Evolutionary conservation across 495 filamentous ascomycete species (phyloP).

Genomic region (Talaromyces ruber): DNA sequence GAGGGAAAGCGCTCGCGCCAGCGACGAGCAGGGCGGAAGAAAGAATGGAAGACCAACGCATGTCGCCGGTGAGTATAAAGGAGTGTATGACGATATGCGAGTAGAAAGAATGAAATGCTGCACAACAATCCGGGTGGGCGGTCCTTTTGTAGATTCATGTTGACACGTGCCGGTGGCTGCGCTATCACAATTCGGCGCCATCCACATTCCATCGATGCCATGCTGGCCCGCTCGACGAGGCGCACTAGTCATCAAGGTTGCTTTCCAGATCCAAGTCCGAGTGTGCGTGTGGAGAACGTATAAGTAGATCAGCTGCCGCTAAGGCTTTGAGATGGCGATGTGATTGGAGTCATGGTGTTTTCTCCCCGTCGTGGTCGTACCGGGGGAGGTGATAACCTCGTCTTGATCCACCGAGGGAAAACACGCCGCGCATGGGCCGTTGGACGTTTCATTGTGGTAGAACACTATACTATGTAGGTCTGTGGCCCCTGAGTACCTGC

Average conservation of each 20-base stretch:
- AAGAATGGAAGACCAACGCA: constrained; percentile 5
- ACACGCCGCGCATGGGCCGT: neutral
- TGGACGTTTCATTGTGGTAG: neutral
- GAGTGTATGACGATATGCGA: neutral
- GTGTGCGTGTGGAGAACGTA: neutral
- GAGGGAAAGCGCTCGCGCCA: constrained; percentile 3
- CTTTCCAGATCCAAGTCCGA: neutral
- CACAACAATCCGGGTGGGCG: neutral
- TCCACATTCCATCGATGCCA: neutral
- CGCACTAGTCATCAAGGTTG: neutral
- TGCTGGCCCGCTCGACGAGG: neutral
- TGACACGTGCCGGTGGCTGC: neutral
- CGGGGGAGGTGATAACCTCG: neutral
- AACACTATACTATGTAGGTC: neutral
- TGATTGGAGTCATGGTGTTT: neutral
- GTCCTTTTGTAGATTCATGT: neutral
- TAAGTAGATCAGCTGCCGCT: neutral
- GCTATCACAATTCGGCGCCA: neutral
- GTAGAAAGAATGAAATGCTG: neutral
- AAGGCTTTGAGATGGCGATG: neutral
- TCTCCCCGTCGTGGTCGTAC: neutral
- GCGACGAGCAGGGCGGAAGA: constrained; percentile 4
- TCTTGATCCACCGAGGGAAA: neutral
- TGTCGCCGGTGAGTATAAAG: constrained; percentile 2
- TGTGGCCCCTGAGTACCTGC: neutral